Evolutionary conservation across 129 eudicot genomes (phyloP).

Genomic region (Saussurea involucrata): DNA sequence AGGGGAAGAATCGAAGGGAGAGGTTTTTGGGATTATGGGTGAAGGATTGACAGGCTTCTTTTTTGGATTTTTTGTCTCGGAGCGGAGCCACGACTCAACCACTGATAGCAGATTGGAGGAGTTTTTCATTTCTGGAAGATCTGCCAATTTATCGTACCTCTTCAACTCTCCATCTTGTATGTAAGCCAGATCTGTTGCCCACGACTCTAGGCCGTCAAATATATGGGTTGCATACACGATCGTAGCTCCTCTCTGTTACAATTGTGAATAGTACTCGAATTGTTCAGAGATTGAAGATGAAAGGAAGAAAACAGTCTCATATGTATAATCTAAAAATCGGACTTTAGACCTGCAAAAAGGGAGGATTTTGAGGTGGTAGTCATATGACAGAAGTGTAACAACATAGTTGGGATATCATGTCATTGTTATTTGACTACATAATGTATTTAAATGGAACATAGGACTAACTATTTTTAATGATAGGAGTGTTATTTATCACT

Average conservation of each 20-base stretch:
- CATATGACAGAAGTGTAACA: not conserved
- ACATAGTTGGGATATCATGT: not conserved
- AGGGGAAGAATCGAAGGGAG: conserved; percentile 76
- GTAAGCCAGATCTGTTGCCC: conserved; percentile 96
- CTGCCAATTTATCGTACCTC: conserved; percentile 64
- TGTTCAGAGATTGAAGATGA: not conserved
- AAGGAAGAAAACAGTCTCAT: not conserved
- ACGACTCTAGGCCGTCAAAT: conserved; percentile 89
- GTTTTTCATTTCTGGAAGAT: conserved; percentile 61
- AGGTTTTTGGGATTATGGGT: conserved; percentile 38
- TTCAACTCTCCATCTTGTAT: conserved; percentile 79
- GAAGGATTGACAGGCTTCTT: conserved; percentile 57
- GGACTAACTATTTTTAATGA: not conserved
- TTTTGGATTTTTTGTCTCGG: conserved; percentile 77
- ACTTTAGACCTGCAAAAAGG: not conserved
- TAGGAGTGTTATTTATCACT: not conserved
- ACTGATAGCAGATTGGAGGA: conserved; percentile 72
- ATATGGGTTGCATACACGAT: conserved; percentile 96
- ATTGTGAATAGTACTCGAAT: not conserved
- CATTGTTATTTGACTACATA: not conserved
- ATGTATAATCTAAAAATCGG: too few species aligned
- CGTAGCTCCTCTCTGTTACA: conserved; percentile 88
- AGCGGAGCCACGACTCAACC: conserved; percentile 88
- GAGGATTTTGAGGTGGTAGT: not conserved
- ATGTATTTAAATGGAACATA: not conserved